phyloP scores from a whole-genome alignment of 2,329 filamentous ascomycete species.

The Verticillium longisporum region DNA sequence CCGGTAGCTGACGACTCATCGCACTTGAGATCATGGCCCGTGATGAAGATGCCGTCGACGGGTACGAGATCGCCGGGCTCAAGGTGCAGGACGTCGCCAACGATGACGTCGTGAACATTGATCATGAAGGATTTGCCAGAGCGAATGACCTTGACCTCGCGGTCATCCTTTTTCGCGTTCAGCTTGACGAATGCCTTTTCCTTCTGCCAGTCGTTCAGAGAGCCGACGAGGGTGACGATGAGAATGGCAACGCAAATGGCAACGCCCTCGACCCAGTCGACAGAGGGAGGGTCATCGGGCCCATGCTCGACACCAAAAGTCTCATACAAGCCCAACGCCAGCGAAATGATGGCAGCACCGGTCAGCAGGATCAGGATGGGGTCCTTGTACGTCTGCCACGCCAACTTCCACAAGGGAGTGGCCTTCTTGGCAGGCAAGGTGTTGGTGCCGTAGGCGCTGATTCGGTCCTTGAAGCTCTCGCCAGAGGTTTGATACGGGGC shows the following conservation, averaged over 20 bases:
- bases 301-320: conserved; percentile 45
- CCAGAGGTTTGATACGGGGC: conserved; percentile 2
- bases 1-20: conserved; percentile 70
- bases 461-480: conserved; percentile 37
- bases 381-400: conserved; percentile 64
- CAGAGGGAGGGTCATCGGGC: conserved; percentile 29
- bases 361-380: conserved; percentile 62
- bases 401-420: conserved; percentile 51
- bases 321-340: conserved; percentile 62
- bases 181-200: conserved; percentile 59
- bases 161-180: conserved; percentile 56
- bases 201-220: conserved; percentile 62
- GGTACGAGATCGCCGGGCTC: conserved; percentile 65
- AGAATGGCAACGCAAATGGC: conserved; percentile 59
- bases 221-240: conserved; percentile 57
- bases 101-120: conserved; percentile 59
- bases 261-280: conserved; percentile 63
- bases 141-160: conserved; percentile 59
- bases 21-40: conserved; percentile 47
- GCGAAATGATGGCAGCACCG: conserved; percentile 57
- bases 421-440: conserved; percentile 56
- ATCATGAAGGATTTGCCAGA: conserved; percentile 59
- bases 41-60: conserved; percentile 63
- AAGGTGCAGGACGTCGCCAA: conserved; percentile 63
- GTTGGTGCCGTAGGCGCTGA: conserved; percentile 53